These are phyloP conservation scores for Globisporangium carolinianum DNA, from an alignment of 352 stramenopile genomes.

Conservation along the genomic window DNA sequence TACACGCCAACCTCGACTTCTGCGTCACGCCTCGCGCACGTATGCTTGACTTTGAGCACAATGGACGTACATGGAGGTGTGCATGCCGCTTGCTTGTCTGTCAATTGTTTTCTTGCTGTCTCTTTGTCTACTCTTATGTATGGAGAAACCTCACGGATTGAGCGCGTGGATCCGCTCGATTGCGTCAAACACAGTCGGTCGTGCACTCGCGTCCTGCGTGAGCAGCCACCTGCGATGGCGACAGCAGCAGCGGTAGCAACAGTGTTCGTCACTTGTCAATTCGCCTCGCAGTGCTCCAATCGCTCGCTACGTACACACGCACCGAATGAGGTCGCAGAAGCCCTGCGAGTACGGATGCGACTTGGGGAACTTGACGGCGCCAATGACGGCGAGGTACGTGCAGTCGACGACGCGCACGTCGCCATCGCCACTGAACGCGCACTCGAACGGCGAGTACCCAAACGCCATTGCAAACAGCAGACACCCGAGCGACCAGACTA, in stretches of 20 bases:
- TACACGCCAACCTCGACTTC: too few species aligned
- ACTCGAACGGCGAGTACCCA: slow-evolving; percentile 87
- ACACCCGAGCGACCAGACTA: slow-evolving; percentile 87
- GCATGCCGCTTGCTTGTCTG: too few species aligned
- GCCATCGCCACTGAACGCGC: slow-evolving; percentile 66
- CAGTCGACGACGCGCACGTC: slow-evolving; percentile 72
- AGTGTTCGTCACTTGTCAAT: slow-evolving; percentile 7
- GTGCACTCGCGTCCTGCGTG: slow-evolving; percentile 34
- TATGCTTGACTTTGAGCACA: too few species aligned
- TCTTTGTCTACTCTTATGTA: too few species aligned
- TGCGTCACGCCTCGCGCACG: too few species aligned
- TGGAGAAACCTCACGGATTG: slow-evolving; percentile 2
- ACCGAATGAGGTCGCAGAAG: slow-evolving; percentile 76
- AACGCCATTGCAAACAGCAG: slow-evolving; percentile 86
- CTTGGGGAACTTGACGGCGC: slow-evolving; percentile 72
- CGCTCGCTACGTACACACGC: slow-evolving; percentile 3
- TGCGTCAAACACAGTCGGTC: slow-evolving; percentile 60
- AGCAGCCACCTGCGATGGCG: slow-evolving; percentile 50
- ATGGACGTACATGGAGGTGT: too few species aligned
- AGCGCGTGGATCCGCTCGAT: slow-evolving; percentile 53
- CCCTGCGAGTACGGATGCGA: slow-evolving; percentile 41
- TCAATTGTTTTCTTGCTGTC: too few species aligned
- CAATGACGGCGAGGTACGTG: slow-evolving; percentile 83
- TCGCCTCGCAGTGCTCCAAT: slow-evolving; percentile 1
- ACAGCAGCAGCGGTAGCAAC: slow-evolving; percentile 1